These are phyloP conservation scores for Zalaria sp. DNA, from an alignment of 2,329 filamentous ascomycete species.

Conservation along the genomic window DNA sequence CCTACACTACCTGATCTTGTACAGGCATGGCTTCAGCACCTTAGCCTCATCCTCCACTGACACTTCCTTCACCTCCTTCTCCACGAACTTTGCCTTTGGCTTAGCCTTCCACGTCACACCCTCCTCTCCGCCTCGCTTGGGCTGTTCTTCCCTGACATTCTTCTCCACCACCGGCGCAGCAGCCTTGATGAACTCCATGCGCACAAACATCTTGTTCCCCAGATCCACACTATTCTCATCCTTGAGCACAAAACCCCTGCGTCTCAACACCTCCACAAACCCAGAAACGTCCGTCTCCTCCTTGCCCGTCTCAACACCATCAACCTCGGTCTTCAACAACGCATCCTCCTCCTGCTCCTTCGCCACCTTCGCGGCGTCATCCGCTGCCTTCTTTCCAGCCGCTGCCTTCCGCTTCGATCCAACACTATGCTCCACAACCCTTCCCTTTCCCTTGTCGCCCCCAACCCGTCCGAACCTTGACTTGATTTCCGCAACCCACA, in stretches of 20 bases:
- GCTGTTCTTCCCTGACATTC: conserved; percentile 35
- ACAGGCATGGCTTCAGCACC: conserved; percentile 88
- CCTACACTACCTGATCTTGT: conserved; percentile 64
- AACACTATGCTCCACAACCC: conserved; percentile 52
- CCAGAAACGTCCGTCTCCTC: conserved; percentile 74
- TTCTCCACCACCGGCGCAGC: conserved; percentile 63
- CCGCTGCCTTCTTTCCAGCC: conserved; percentile 20
- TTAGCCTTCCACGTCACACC: conserved; percentile 26
- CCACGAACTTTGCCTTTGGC: conserved; percentile 42
- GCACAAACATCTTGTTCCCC: conserved; percentile 95
- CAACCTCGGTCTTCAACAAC: conserved; percentile 47
- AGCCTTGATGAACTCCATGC: conserved; percentile 88
- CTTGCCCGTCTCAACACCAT: conserved; percentile 46
- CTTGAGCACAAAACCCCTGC: conserved; percentile 74
- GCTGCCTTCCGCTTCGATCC: conserved; percentile 44
- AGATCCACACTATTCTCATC: conserved; percentile 56
- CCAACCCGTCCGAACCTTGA: conserved; percentile 61
- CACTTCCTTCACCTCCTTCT: conserved; percentile 40
- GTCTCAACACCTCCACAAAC: conserved; percentile 70
- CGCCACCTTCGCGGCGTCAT: conserved; percentile 28
- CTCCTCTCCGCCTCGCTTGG: conserved; percentile 21
- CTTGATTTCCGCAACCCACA: conserved; percentile 97
- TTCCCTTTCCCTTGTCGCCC: conserved; percentile 28
- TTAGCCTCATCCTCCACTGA: conserved; percentile 47
- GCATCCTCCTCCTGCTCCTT: conserved; percentile 42